A percentile compares a stretch with the other conserved stretches of the same genome.
phyloP scores from a whole-genome alignment of 257 asterid genomes.

The Fraxinus excelsior region DNA sequence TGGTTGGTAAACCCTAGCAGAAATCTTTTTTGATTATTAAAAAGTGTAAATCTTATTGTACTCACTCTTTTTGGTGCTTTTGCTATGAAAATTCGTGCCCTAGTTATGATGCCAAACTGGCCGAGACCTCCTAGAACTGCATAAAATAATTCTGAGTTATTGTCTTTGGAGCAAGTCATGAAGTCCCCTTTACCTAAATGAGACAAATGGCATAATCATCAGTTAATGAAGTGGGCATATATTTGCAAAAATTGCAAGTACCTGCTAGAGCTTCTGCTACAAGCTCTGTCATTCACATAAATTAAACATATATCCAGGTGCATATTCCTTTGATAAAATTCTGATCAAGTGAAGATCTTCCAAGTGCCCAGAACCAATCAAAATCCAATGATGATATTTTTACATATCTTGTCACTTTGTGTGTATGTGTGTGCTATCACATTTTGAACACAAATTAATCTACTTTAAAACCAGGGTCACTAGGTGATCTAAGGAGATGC shows the following conservation, averaged over 20 bases:
- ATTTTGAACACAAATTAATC: not conserved
- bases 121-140: slow-evolving; percentile 67
- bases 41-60: not conserved
- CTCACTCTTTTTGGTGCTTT: slow-evolving; percentile 59
- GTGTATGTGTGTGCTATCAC: not conserved
- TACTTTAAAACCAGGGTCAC: too few species aligned
- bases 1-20: not conserved
- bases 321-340: not conserved
- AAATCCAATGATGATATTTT: slow-evolving; percentile 18
- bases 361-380: slow-evolving; percentile 4
- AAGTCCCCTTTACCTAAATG: slow-evolving; percentile 53
- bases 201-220: not conserved
- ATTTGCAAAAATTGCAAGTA: not conserved
- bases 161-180: slow-evolving; percentile 47
- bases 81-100: slow-evolving; percentile 52
- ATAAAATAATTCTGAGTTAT: slow-evolving; percentile 48
- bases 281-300: slow-evolving; percentile 13
- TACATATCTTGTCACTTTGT: slow-evolving; percentile 8
- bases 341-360: slow-evolving; percentile 25
- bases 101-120: slow-evolving; percentile 62
- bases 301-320: not conserved
- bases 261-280: not conserved
- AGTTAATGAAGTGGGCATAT: not conserved
- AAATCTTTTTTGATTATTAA: too few species aligned
- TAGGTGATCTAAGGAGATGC: too few species aligned